A percentile compares a stretch with the other conserved stretches of the same genome.
Conservation (phyloP, 2,329 filamentous ascomycete species). For the Aspergillus sp. region DNA sequence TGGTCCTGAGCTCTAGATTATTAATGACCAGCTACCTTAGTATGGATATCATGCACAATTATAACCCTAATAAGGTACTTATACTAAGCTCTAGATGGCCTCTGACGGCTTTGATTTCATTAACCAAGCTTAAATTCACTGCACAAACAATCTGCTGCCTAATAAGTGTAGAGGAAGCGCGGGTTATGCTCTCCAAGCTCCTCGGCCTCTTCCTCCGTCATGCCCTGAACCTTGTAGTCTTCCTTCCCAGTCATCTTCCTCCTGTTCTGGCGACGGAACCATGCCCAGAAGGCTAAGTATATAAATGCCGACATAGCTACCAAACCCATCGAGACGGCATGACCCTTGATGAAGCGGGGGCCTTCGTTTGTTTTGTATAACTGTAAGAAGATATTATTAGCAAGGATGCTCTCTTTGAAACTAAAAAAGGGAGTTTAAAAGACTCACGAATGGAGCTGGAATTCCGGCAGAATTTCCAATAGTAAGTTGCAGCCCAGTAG, state of each 20-base stretch:
- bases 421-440: neutral
- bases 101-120: no score
- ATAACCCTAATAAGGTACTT: no score
- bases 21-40: no score
- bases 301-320: slow-evolving; percentile 7
- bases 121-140: neutral
- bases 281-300: slow-evolving; percentile 8
- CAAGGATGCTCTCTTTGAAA: neutral
- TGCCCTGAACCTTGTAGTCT: neutral
- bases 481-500: slow-evolving; percentile 8
- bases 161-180: slow-evolving; percentile 9
- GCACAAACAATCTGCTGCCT: neutral
- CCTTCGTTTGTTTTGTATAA: slow-evolving; percentile 12
- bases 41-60: no score
- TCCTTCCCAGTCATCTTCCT: slow-evolving; percentile 1
- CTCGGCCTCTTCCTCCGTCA: slow-evolving; percentile 10
- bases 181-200: slow-evolving; percentile 14
- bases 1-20: no score
- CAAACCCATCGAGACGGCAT: slow-evolving; percentile 7
- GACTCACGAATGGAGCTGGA: slow-evolving; percentile 8
- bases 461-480: slow-evolving; percentile 11
- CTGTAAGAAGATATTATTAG: neutral
- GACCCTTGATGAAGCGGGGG: slow-evolving; percentile 8
- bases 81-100: no score
- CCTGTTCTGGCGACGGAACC: slow-evolving; percentile 3